Evolutionary conservation across 179 eudicot genomes (phyloP).

Genomic region (Spinacia oleracea): DNA sequence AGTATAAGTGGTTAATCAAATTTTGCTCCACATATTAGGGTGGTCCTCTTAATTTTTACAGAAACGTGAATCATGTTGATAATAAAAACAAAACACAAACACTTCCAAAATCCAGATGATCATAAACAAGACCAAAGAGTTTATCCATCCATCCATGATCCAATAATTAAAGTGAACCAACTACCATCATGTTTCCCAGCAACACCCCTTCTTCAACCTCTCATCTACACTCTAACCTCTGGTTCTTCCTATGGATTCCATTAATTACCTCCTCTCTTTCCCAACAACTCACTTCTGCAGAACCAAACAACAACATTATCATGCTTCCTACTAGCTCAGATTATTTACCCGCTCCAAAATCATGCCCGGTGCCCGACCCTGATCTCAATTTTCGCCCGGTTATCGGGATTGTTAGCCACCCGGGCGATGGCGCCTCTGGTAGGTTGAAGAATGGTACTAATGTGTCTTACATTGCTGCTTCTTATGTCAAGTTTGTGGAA

Average conservation of each 20-base stretch:
- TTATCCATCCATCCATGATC: not conserved
- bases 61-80: too few relatives aligned
- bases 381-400: conserved; percentile 71
- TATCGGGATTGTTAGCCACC: conserved; percentile 80
- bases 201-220: not conserved
- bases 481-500: conserved; percentile 90
- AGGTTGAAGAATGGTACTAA: conserved; percentile 55
- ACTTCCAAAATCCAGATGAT: too few relatives aligned
- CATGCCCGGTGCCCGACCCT: conserved; percentile 52
- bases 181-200: not conserved
- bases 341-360: not conserved
- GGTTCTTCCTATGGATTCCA: conserved; percentile 39
- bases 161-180: not conserved
- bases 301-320: conserved; percentile 33
- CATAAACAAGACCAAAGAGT: too few relatives aligned
- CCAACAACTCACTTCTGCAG: conserved; percentile 25
- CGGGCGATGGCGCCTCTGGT: conserved; percentile 98
- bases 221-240: not conserved
- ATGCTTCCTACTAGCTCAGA: conserved; percentile 44
- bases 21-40: too few relatives aligned
- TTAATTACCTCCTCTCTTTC: conserved; percentile 32
- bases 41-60: too few relatives aligned
- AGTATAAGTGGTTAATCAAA: too few relatives aligned
- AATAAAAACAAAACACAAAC: too few relatives aligned
- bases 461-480: conserved; percentile 81